Base-by-base conservation (phyloP, 1,139 yeast species). In the Trichomonascaceae sp. region DNA sequence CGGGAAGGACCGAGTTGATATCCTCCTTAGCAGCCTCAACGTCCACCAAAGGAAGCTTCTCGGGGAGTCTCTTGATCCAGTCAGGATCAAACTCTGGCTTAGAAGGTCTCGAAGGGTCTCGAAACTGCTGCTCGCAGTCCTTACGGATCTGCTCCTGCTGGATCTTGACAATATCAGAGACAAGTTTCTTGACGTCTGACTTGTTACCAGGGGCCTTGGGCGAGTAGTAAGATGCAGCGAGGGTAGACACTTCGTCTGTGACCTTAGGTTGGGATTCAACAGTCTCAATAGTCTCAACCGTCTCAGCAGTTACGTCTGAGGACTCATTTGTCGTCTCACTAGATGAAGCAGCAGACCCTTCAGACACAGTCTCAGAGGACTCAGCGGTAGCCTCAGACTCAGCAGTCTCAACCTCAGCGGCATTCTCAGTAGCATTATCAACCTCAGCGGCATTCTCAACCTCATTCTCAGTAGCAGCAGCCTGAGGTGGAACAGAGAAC, bases 1-100 rank as follows among this genome's bases (percentile, higher is more conserved):
- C 39, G 20, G 45, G 47, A 13, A 44, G 38, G 6, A 43, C 46
- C 3, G 47, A 41, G 17, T 67, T 50, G 45, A 71, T 76, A 39
- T 79, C 74, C 48, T 74, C 80, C 36, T 57, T 40, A 6, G 74
- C 56, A 25, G 69, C 72, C 17, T 72, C 76, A 34, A 67, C 65
- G 37, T 76, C 72, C 8, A 74, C 42, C 28, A 54, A 56, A 13
- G 63, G 60, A 46, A 74, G 77, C 35, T 50, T 59, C 29, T 53
- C 59, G 4, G 57, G 57, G 41, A 80, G 60, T n/a, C 64, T 60
- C 29, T 65, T 56, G 16, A 72, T 69, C 75, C 84, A 81, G 17
- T 59, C 54, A 20, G 77, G 64, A 44, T 72, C 67, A 51, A 64
- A 76, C 17, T 71, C 73, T n/a, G n/a, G n/a, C 27, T 44, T 55